Evolutionary conservation across 73 alveolate genomes (phyloP).

Genomic region (Paramecium pentaurelia): DNA sequence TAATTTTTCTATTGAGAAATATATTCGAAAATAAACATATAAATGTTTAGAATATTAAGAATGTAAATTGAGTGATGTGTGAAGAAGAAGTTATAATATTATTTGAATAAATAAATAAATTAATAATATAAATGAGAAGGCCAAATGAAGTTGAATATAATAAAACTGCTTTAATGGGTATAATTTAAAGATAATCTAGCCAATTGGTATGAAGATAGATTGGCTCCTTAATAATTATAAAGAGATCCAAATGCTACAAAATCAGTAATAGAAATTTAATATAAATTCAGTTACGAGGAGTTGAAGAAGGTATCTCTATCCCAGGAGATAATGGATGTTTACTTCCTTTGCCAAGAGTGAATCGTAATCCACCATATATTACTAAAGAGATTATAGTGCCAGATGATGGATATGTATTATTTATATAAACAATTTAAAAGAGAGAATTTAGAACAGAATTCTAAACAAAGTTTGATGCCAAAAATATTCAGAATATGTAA

Average conservation of each 20-base stretch:
- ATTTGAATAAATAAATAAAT: background rate
- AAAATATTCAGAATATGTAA: constrained; percentile 2
- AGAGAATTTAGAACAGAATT: constrained; percentile 47
- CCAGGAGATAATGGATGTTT: constrained; percentile 54
- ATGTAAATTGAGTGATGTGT: background rate
- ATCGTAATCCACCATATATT: constrained; percentile 31
- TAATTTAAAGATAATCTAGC: background rate
- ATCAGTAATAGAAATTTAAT: background rate
- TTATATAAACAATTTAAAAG: background rate
- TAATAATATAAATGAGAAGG: constrained; percentile 12
- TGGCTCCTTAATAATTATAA: constrained; percentile 6
- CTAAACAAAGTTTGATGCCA: constrained; percentile 20
- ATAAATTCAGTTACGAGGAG: constrained; percentile 8
- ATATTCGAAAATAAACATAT: background rate
- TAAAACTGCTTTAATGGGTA: constrained; percentile 44
- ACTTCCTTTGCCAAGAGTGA: constrained; percentile 39
- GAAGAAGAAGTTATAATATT: background rate
- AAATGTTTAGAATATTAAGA: background rate
- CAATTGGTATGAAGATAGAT: constrained; percentile 46
- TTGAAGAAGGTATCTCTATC: constrained; percentile 29
- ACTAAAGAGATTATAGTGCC: constrained; percentile 41
- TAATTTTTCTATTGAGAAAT: background rate
- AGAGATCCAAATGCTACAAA: constrained; percentile 37
- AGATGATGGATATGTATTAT: constrained; percentile 43
- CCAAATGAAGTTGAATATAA: constrained; percentile 43